These are phyloP conservation scores for Chaetomium sp. DNA, from an alignment of 2,329 filamentous ascomycete species.

Conservation along the genomic window DNA sequence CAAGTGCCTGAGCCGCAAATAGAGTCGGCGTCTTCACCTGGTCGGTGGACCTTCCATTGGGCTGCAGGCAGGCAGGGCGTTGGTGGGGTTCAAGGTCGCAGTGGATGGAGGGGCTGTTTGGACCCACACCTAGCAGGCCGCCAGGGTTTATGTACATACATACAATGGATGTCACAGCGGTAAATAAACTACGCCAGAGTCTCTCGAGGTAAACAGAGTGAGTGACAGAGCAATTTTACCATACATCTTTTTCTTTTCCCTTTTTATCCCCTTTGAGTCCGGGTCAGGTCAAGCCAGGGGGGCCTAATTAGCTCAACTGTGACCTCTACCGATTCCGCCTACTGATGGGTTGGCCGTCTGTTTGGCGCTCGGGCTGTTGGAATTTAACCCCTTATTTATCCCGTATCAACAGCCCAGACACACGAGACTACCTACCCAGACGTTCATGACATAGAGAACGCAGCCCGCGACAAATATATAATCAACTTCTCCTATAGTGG, in stretches of 20 bases:
- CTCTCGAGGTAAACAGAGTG: too few species aligned
- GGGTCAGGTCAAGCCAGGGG: neutral
- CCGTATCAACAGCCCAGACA: neutral
- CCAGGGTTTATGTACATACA: too few species aligned
- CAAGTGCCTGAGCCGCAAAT: neutral
- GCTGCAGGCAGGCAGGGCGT: slow-evolving; percentile 3
- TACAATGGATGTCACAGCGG: too few species aligned
- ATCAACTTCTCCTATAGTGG: neutral
- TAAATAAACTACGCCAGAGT: too few species aligned
- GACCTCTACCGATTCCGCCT: neutral
- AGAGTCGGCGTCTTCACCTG: neutral
- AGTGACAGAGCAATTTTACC: too few species aligned
- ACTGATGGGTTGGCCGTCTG: neutral
- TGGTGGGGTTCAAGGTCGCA: slow-evolving; percentile 4
- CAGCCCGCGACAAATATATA: neutral
- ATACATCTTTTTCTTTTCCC: neutral
- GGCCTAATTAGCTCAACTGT: too few species aligned
- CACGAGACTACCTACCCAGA: neutral
- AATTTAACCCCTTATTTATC: neutral
- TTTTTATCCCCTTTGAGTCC: neutral
- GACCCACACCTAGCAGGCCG: neutral
- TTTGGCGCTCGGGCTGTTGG: neutral
- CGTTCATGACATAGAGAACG: neutral
- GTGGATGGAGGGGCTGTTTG: neutral
- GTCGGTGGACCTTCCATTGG: neutral